Percentiles rank a stretch among this genome's conserved stretches.
These are phyloP conservation scores for Fabrea salina DNA, from an alignment of 169 alveolate genomes.

Conservation along the genomic window DNA sequence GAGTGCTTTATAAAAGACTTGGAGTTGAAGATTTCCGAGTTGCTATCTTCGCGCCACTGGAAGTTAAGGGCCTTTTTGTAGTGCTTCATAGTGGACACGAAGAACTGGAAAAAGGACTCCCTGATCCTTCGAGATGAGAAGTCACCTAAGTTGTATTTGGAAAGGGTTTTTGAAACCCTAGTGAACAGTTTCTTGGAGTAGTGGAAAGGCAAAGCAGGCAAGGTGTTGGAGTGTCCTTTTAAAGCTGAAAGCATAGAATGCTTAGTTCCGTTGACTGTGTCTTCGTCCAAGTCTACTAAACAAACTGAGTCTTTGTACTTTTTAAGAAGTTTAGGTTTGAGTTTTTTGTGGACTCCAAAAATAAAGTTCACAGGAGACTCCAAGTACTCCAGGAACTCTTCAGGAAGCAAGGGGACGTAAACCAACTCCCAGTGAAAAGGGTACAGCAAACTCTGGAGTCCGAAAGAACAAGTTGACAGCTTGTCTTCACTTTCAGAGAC, in stretches of 20 bases:
- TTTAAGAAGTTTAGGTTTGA: constrained; percentile 26
- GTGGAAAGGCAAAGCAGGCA: constrained; percentile 38
- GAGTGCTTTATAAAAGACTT: constrained; percentile 28
- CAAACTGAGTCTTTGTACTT: constrained; percentile 28
- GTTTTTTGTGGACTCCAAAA: constrained; percentile 39
- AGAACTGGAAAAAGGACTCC: constrained; percentile 36
- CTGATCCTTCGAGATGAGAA: background rate
- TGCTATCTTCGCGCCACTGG: background rate
- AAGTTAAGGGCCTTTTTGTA: constrained; percentile 14
- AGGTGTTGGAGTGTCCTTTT: background rate
- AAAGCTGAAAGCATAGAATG: background rate
- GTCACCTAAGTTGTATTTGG: background rate
- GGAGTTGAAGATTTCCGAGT: constrained; percentile 15
- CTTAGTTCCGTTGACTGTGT: background rate
- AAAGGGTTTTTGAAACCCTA: constrained; percentile 16
- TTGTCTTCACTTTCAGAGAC: background rate
- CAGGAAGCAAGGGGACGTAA: constrained; percentile 64
- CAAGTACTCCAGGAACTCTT: constrained; percentile 52
- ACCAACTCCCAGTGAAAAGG: constrained; percentile 64
- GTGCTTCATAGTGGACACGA: constrained; percentile 23
- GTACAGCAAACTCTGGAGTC: constrained; percentile 37
- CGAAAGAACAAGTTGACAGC: background rate
- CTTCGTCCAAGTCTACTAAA: constrained; percentile 37
- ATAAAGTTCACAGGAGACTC: constrained; percentile 62
- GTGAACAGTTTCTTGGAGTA: constrained; percentile 15